Evolutionary conservation across 2,329 filamentous ascomycete species (phyloP).

Genomic region (Drechslerella coelobrocha): DNA sequence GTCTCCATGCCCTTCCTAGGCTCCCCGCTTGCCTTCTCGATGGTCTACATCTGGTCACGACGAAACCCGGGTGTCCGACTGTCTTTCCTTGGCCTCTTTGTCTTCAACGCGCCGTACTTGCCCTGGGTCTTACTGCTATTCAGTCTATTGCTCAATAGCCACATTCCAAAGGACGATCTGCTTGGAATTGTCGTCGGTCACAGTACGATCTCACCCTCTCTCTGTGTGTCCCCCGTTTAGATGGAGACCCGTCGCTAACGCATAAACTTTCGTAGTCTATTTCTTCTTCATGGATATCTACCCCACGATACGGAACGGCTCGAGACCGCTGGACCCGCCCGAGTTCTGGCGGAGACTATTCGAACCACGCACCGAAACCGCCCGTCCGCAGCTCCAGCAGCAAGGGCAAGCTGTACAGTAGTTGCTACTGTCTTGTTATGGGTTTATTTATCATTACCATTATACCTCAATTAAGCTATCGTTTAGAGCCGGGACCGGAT

Average conservation of each 20-base stretch:
- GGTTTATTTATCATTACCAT: background rate
- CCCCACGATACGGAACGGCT: constrained; percentile 83
- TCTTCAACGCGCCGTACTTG: constrained; percentile 91
- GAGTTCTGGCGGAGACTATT: constrained; percentile 88
- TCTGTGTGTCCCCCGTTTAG: background rate
- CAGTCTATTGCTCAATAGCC: constrained; percentile 87
- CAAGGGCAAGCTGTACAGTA: constrained; percentile 16
- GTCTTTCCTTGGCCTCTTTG: constrained; percentile 84
- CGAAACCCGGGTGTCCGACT: constrained; percentile 90
- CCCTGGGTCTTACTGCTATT: constrained; percentile 96
- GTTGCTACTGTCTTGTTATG: background rate
- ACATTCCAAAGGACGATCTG: constrained; percentile 91
- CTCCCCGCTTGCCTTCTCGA: constrained; percentile 86
- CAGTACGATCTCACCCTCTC: constrained; percentile 59
- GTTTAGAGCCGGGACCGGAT: background rate
- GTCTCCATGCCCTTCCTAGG: constrained; percentile 83
- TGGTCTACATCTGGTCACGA: constrained; percentile 98
- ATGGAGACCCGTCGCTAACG: background rate
- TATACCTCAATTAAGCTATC: background rate
- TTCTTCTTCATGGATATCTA: constrained; percentile 99
- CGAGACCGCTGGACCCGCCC: constrained; percentile 85
- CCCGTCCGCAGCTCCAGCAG: constrained; percentile 21
- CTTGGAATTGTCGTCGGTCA: constrained; percentile 94
- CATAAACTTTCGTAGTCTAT: constrained; percentile 67
- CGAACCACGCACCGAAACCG: constrained; percentile 60